Evolutionary conservation across 148 eudicot genomes (phyloP), one percentile per base, ranked within the genome.

Genomic region (Amaranthus cruentus): DNA sequence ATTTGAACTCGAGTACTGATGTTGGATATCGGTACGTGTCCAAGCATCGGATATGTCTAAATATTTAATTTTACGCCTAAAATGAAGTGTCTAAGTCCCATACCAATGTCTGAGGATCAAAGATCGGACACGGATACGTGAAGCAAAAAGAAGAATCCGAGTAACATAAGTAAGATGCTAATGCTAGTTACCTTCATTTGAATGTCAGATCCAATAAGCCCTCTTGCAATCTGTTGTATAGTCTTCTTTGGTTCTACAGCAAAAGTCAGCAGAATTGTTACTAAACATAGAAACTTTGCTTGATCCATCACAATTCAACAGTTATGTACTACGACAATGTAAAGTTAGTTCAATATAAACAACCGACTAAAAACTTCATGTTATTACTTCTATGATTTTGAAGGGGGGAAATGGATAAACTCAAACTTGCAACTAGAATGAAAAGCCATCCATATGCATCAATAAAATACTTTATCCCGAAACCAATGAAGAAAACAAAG

Each of bases 161-260:
- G 38, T 28, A 28, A 28, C 38, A 28, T 28, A 28, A 28, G 9
- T 9, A 6, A 70, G 55, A 62, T 54, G 73, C 28, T 48, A 42
- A 43, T 50, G 62, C 42, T 68, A 12, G 53, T 72, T 83, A 94
- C 98, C 98, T 94, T 94, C 81, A 91, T 77, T 53, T 84, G 81
- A 69, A 94, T 77, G 72, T 78, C 71, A 64, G 93, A 88, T 71
- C 98, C 96, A 21, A 78, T 69, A 66, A 94, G 87, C 75, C 83
- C 82, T 83, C 80, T 88, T 69, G 96, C 98, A 76, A 90, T 85
- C 81, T 89, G 87, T 78, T 86, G 96, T 76, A 89, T 91, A 57
- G 85, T 49, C 79, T 87, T 89, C 7, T 79, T 67, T 48, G 96
- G 93, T 74, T 89, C 98, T 94, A 80, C 88, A 84, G 55, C 51